These are phyloP conservation scores for Sextonia rubra DNA, from an alignment of 164 flowering plant species.

Conservation along the genomic window DNA sequence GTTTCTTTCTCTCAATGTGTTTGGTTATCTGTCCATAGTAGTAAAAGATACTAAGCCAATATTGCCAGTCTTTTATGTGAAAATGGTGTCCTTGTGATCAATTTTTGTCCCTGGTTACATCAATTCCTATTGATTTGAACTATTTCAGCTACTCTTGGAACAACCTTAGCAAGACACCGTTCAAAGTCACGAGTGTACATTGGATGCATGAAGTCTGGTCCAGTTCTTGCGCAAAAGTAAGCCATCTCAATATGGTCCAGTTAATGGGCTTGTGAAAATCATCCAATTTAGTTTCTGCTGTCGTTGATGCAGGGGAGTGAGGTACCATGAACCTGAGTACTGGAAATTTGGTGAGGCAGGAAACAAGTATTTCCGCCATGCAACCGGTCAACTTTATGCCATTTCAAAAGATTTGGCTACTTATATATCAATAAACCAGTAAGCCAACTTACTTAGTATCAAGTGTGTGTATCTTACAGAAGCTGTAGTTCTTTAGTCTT, in stretches of 20 bases:
- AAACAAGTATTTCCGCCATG: constrained; percentile 94
- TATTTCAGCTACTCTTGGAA: constrained; percentile 77
- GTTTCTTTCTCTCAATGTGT: background rate
- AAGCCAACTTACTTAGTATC: constrained; percentile 17
- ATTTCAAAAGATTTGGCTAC: constrained; percentile 82
- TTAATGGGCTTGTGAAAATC: background rate
- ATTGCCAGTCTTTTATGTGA: background rate
- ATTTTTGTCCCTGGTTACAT: background rate
- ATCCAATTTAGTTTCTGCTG: constrained; percentile 1
- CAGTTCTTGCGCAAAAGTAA: constrained; percentile 91
- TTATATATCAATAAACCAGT: constrained; percentile 84
- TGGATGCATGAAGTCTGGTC: constrained; percentile 99
- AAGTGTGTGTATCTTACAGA: background rate
- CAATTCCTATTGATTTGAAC: constrained; percentile 6
- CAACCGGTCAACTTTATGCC: constrained; percentile 94
- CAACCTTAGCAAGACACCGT: constrained; percentile 66
- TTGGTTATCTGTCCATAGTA: background rate
- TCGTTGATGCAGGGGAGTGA: constrained; percentile 64
- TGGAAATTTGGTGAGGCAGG: constrained; percentile 99
- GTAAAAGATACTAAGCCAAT: background rate
- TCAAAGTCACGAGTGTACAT: constrained; percentile 75
- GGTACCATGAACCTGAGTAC: constrained; percentile 91
- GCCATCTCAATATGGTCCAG: constrained; percentile 15
- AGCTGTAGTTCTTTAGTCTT: constrained; percentile 1
- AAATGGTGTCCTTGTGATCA: background rate